Base-by-base conservation (phyloP, 371 early-diverging fungal species). In the Coemansia sp. region DNA sequence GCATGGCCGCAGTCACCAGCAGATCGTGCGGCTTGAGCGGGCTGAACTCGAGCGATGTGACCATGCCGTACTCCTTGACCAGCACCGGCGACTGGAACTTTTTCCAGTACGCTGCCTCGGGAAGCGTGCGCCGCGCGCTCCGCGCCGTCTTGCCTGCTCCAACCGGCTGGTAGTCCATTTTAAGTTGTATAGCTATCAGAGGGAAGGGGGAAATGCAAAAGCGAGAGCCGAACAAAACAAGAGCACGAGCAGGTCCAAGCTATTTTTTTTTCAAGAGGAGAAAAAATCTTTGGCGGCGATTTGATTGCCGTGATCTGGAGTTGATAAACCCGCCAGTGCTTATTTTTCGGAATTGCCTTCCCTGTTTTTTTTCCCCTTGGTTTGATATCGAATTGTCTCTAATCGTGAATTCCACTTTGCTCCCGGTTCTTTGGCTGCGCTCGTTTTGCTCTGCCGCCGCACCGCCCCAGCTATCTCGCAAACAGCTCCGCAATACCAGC, bases 1-100 rank as follows among this genome's bases (percentile, higher is more conserved):
- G 87, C 52, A 94, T 83, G 31, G 95, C 93, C 12, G 91, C 85
- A 8, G 96, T 88, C 31, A 94, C 92, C 12, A 92, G 90, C 72
- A 95, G 91, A 74, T 93, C 92, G 76, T 92, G 83, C 7, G 95
- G 96, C 59, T 85, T 77, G n/a, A 83, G 68, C 35, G 89, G 90
- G 57, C 90, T 90, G 75, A 94, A 97, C 74, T 89, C 83, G 26
- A 95, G 84, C 33, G 90, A 86, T 34, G 90, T 86, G 52, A 96
- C 87, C 30, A 91, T 83, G 8, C 88, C 92, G 72, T 86, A 89
- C 78, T 96, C 97, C 80, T 93, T 93, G 70, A 94, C 83, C 14
- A 92, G 77, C 47, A 90, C 85, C 10, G 93, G 94, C 14, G 88
- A 85, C 93, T 90, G 90, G 81, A 93, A 92, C 74, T 84, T 83